Percentiles rank a stretch among this genome's conserved stretches.
These are phyloP conservation scores for Coniochaeta sp. DNA, from an alignment of 2,329 filamentous ascomycete species.

Conservation along the genomic window DNA sequence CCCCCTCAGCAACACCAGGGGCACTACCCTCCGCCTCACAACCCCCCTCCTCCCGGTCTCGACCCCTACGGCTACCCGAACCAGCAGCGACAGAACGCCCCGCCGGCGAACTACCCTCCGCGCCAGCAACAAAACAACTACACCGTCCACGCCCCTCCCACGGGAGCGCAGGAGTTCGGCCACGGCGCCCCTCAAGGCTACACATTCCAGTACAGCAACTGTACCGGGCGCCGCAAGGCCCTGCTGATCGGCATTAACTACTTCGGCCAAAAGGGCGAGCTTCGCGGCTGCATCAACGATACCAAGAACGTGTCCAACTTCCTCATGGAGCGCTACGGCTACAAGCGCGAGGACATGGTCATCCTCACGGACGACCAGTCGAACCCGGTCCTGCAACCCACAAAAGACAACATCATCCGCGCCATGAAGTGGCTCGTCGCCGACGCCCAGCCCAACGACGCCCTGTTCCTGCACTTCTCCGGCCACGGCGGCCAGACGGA, in stretches of 20 bases:
- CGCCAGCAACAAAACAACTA: constrained; percentile 21
- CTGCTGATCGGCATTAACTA: constrained; percentile 78
- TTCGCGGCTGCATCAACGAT: constrained; percentile 75
- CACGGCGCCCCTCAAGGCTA: constrained; percentile 63
- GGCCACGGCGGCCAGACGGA: constrained; percentile 71
- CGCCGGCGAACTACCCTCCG: constrained; percentile 24
- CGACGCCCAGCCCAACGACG: constrained; percentile 65
- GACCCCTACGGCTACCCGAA: constrained; percentile 14
- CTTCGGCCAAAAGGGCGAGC: constrained; percentile 63
- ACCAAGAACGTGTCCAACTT: constrained; percentile 70
- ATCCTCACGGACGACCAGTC: constrained; percentile 69
- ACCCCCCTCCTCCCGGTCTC: constrained; percentile 10
- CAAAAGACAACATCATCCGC: constrained; percentile 67
- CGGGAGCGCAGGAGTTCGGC: constrained; percentile 51
- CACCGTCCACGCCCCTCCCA: constrained; percentile 32
- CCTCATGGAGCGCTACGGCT: constrained; percentile 59
- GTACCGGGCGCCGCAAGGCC: constrained; percentile 66
- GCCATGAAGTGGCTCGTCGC: constrained; percentile 72
- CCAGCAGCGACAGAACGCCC: constrained; percentile 7
- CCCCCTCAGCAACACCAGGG: constrained; percentile 7
- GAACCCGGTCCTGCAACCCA: constrained; percentile 63
- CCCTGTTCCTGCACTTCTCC: constrained; percentile 74
- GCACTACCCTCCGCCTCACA: constrained; percentile 15
- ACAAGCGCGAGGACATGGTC: constrained; percentile 75
- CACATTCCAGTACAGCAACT: constrained; percentile 70